Conservation (phyloP, 1,284 basidiomycete species). For the Boletus chippewaensis region DNA sequence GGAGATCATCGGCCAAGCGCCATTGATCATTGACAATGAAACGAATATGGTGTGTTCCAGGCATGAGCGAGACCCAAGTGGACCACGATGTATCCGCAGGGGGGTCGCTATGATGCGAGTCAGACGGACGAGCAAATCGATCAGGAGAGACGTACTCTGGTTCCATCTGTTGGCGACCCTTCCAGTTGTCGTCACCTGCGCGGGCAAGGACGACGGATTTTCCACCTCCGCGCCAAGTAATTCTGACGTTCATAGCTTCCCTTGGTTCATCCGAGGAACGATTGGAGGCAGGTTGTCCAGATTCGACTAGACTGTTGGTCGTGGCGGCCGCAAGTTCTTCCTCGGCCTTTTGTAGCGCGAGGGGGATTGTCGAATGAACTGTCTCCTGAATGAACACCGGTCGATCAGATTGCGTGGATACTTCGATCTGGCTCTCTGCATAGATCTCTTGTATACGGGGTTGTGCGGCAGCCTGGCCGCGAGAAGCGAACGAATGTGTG, state of each 20-base stretch:
- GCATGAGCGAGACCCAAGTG: conserved; percentile 56
- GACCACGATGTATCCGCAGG: conserved; percentile 37
- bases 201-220: conserved; percentile 56
- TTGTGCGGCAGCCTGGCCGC: conserved; percentile 25
- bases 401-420: conserved; percentile 21
- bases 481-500: conserved; percentile 34
- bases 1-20: conserved; percentile 72
- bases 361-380: conserved; percentile 57
- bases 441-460: conserved; percentile 34
- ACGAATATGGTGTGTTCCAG: conserved; percentile 93
- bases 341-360: conserved; percentile 42
- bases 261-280: conserved; percentile 29
- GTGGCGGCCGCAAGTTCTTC: conserved; percentile 26
- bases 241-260: conserved; percentile 47
- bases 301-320: conserved; percentile 13
- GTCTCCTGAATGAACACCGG: conserved; percentile 47
- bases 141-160: conserved; percentile 43
- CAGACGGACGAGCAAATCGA: conserved; percentile 13
- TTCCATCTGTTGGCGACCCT: conserved; percentile 56
- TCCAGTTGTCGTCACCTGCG: conserved; percentile 69
- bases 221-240: conserved; percentile 60
- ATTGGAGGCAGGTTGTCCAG: conserved; percentile 18
- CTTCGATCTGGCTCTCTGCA: conserved; percentile 27
- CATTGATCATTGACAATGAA: conserved; percentile 94
- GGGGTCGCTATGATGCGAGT: conserved; percentile 22